Evolutionary conservation across 345 rosid species (phyloP), one percentile per base, ranked within the genome.

Genomic region (Salix brachista): DNA sequence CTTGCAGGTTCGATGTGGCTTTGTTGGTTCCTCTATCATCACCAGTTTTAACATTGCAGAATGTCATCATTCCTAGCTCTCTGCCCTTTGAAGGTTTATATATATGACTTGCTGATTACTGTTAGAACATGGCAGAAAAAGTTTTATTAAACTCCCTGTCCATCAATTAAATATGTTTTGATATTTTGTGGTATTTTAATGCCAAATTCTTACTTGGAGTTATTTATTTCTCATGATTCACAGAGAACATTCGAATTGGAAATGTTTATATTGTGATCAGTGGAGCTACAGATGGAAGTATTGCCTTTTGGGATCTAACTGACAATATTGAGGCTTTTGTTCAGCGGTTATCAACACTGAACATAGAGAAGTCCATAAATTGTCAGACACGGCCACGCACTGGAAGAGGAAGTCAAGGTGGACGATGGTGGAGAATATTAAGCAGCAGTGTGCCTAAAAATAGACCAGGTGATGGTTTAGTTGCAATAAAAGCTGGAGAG

Each of bases 371-470:
- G 50, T 83, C 87, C 75, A 84, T 82, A 71, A 91, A 89, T 78
- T 86, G 86, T 82, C 93, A 84, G 75, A 87, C 86, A 86, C 88
- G 96, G 66, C 98, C 99, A 34, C 88, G 90, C 69, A 96, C 96
- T 23, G 97, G 98, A 61, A 90, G 99, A 79, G 98, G 98, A 86
- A 96, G 97, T 82, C 98, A 91, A 80, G 97, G 98, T 80, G 99
- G 98, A 77, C 85, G 97, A 78, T 84, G 89, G 88, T 88, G 97
- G 97, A 85, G 89, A 83, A 81, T 87, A 5, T 80, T 87, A 69
- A 80, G 81, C 74, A 32, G 78, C 58, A 77, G 76, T 70, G 62
- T 66, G 42, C 75, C 76, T 28, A 86, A 80, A 65, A 83, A 70
- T 83, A 70, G 79, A 64, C 74, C 72, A 54, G 71, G 70, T 32